Evolutionary conservation across 306 rosid species (phyloP).

Genomic region (Acacia melanoxylon): DNA sequence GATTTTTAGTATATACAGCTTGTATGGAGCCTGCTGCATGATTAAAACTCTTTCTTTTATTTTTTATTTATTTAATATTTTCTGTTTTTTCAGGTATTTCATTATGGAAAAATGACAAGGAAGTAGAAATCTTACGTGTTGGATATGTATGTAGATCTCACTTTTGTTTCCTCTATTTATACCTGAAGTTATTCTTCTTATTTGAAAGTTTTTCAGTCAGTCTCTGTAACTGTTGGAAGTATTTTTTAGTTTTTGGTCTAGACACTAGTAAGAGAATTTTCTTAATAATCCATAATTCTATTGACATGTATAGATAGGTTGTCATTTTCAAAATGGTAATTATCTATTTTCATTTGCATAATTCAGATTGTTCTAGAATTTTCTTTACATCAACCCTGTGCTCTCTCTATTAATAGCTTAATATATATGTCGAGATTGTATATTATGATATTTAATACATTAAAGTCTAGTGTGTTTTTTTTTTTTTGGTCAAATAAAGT

Average conservation of each 20-base stretch:
- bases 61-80: constrained; percentile 14
- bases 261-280: background rate
- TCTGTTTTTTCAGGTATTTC: constrained; percentile 62
- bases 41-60: background rate
- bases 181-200: background rate
- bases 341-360: background rate
- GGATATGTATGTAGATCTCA: constrained; percentile 60
- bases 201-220: background rate
- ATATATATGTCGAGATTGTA: background rate
- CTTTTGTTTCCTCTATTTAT: background rate
- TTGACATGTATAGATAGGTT: background rate
- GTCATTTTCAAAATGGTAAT: background rate
- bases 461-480: background rate
- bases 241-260: background rate
- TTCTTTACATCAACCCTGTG: background rate
- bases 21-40: background rate
- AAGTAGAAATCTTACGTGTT: constrained; percentile 70
- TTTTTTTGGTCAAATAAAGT: background rate
- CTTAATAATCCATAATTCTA: background rate
- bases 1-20: background rate
- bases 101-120: constrained; percentile 71
- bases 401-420: background rate
- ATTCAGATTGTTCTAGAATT: background rate
- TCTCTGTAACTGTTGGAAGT: background rate
- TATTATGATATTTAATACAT: background rate